Conservation (phyloP, 768 basidiomycete species). For the Russula dissimulans region DNA sequence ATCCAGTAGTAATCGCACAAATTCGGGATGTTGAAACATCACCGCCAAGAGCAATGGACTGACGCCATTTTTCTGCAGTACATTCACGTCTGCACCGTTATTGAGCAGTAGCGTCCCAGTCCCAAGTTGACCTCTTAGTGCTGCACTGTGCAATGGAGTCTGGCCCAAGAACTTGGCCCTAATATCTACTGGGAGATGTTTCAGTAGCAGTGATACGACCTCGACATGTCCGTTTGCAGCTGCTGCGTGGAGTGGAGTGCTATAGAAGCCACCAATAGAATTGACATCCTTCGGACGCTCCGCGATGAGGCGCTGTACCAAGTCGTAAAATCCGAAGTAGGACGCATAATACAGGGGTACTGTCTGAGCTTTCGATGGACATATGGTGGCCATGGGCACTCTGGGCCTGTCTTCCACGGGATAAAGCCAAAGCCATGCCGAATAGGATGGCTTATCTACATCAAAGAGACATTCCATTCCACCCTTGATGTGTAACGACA, state of each 20-base stretch:
- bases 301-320: neutral
- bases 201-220: neutral
- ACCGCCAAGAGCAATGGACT: neutral
- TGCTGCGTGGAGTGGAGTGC: neutral
- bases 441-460: neutral
- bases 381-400: neutral
- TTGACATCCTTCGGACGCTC: neutral
- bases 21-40: accelerated
- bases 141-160: neutral
- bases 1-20: neutral
- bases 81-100: neutral
- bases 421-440: neutral
- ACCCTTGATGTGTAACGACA: neutral
- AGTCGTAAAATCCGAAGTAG: neutral
- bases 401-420: neutral
- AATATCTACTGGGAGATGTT: neutral
- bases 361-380: neutral
- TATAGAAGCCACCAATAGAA: neutral
- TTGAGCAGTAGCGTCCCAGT: neutral
- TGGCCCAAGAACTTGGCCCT: neutral
- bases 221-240: neutral
- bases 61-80: accelerated
- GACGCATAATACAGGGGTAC: neutral
- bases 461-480: neutral
- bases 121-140: neutral